Conservation (phyloP, 768 basidiomycete genomes). For the Calvatia gigantea region DNA sequence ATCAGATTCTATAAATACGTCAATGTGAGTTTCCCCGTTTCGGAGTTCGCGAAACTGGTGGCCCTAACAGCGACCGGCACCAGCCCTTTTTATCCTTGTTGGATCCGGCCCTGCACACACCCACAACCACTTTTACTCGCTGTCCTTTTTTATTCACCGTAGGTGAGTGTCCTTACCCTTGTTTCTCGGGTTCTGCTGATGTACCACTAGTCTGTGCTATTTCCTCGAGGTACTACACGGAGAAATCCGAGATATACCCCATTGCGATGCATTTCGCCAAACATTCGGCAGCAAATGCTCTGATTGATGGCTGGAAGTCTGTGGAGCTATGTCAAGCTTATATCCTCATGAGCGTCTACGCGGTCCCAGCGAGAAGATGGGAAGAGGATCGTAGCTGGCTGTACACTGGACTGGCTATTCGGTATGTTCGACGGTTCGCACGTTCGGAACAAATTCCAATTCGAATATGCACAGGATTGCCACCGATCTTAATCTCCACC, state of each 20-base stretch:
- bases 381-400: slow-evolving; percentile 91
- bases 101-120: slow-evolving; percentile 79
- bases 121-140: slow-evolving; percentile 72
- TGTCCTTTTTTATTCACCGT: slow-evolving; percentile 92
- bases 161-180: slow-evolving; percentile 39
- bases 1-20: slow-evolving; percentile 66
- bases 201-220: slow-evolving; percentile 72
- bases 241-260: slow-evolving; percentile 81
- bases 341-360: slow-evolving; percentile 80
- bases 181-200: neutral
- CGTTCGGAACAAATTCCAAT: neutral
- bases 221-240: slow-evolving; percentile 74
- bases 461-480: slow-evolving; percentile 55
- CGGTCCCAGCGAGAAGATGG: slow-evolving; percentile 78
- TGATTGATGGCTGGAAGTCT: slow-evolving; percentile 80
- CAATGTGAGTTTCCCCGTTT: slow-evolving; percentile 46
- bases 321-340: slow-evolving; percentile 92
- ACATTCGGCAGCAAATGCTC: slow-evolving; percentile 73
- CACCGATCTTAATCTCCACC: slow-evolving; percentile 85
- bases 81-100: slow-evolving; percentile 72
- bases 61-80: slow-evolving; percentile 11
- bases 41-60: neutral
- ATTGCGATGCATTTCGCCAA: slow-evolving; percentile 90
- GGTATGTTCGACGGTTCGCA: slow-evolving; percentile 33
- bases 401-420: slow-evolving; percentile 83